Evolutionary conservation across 371 early-diverging fungal species (phyloP), one percentile per base, ranked within the genome.

Genomic region (Chytridium lagenaria): DNA sequence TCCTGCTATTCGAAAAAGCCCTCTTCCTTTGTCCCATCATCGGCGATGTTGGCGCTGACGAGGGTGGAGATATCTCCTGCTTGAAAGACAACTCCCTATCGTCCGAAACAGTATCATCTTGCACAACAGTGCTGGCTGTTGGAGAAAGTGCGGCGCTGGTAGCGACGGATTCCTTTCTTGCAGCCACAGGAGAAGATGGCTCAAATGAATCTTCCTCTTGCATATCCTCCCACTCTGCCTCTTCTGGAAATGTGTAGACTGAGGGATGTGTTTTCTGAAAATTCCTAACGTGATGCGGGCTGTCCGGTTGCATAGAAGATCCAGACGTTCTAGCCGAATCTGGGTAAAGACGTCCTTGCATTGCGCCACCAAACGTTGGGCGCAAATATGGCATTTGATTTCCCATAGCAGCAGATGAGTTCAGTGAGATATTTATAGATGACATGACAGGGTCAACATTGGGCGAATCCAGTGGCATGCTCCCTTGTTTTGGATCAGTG

Each of bases 11-110:
- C 26, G 61, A 61, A 34, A 37, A 37, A 15, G 61, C 61, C 12
- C 61, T 28, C 34, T 61, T 61, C 23, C 61, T 3, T 26, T 7
- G 7, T 12, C 36, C 61, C 7, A 23, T 61, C 36, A 5, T 31
- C 2, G 61, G 61, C 2, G 61, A 61, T 2, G 61, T 37, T 15
- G 61, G 61, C 36, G 10, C 37, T 16, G 61, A 33, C 30, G 34
- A 16, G 5, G 61, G 61, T 12, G 61, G 61, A 10, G 61, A 61
- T 33, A 36, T 15, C 23, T 61, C 61, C 26, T 61, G 61, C 61
- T 16, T 12, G 7, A 23, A 23, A 52, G 55, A 52, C n/a, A 52
- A 26, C 7, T 19, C 44, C 7, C 19, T 44, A 12, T 44, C 44
- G 26, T 52, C 23, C n/a, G 26, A 22, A 52, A 23, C 55, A 52